Evolutionary conservation across 225 moss, liverwort and hornwort species (phyloP).

Genomic region (Physcomitrium patens): DNA sequence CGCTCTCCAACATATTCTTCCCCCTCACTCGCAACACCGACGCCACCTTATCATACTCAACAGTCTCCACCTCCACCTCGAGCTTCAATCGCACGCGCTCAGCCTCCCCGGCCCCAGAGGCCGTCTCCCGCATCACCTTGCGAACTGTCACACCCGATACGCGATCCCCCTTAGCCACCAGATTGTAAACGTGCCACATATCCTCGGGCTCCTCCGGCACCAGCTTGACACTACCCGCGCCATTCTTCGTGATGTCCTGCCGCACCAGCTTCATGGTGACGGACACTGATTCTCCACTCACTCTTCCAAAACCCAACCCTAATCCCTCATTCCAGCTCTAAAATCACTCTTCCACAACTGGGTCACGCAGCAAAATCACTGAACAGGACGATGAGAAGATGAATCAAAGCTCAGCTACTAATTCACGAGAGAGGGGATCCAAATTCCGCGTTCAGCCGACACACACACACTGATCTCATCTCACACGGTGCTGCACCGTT

Average conservation of each 20-base stretch:
- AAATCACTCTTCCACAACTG: too few relatives aligned
- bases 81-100: conserved; percentile 91
- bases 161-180: conserved; percentile 66
- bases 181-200: conserved; percentile 94
- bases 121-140: conserved; percentile 92
- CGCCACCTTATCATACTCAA: conserved; percentile 95
- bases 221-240: conserved; percentile 77
- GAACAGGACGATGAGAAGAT: too few relatives aligned
- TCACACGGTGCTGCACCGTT: too few relatives aligned
- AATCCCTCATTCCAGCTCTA: conserved; percentile 20
- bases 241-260: conserved; percentile 64
- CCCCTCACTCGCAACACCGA: conserved; percentile 90
- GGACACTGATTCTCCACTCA: background rate
- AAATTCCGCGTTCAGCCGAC: too few relatives aligned
- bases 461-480: too few relatives aligned
- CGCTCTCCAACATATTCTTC: conserved; percentile 83
- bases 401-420: too few relatives aligned
- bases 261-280: conserved; percentile 72
- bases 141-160: conserved; percentile 87
- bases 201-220: conserved; percentile 89
- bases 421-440: too few relatives aligned
- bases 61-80: conserved; percentile 81
- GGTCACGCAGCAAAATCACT: too few relatives aligned
- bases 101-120: conserved; percentile 79
- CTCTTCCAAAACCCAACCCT: conserved; percentile 18